These are phyloP conservation scores for Penicillium salamii DNA, from an alignment of 495 filamentous ascomycete species.

Conservation along the genomic window DNA sequence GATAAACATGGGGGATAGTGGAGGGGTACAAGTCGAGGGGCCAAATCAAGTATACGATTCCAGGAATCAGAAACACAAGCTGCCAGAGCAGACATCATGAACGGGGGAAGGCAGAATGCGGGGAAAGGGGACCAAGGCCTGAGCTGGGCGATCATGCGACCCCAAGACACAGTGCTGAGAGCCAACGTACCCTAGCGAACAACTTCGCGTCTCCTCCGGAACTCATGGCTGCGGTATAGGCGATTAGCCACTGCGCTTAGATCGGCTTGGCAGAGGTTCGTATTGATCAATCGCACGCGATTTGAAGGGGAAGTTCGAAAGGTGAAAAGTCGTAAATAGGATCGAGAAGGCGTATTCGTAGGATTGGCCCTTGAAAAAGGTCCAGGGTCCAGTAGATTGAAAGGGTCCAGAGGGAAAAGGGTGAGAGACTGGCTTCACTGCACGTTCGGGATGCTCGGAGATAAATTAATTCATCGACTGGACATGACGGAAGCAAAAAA, in stretches of 20 bases:
- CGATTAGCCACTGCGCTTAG: slow-evolving; percentile 3
- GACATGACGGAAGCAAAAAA: slow-evolving; percentile 12
- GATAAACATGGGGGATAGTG: slow-evolving; percentile 27
- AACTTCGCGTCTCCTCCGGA: slow-evolving; percentile 96
- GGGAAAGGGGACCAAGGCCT: slow-evolving; percentile 12
- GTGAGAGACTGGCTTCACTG: slow-evolving; percentile 17
- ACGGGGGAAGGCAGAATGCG: slow-evolving; percentile 13
- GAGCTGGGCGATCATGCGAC: slow-evolving; percentile 13
- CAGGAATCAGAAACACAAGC: slow-evolving; percentile 6
- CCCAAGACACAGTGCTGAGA: slow-evolving; percentile 6
- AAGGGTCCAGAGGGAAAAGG: slow-evolving; percentile 18
- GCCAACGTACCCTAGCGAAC: slow-evolving; percentile 89
- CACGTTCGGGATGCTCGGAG: slow-evolving; percentile 16
- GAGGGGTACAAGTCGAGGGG: background rate
- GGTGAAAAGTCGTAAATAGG: background rate
- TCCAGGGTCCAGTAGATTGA: slow-evolving; percentile 7
- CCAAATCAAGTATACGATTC: slow-evolving; percentile 1
- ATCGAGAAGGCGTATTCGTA: background rate
- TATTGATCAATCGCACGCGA: slow-evolving; percentile 14
- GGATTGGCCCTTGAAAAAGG: background rate
- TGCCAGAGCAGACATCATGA: slow-evolving; percentile 4
- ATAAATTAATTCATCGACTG: slow-evolving; percentile 13
- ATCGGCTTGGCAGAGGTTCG: slow-evolving; percentile 1
- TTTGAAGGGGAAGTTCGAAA: background rate
- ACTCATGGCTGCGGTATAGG: slow-evolving; percentile 53